Evolutionary conservation across 2,329 filamentous ascomycete species (phyloP).

Genomic region (Aquanectria penicillioides): DNA sequence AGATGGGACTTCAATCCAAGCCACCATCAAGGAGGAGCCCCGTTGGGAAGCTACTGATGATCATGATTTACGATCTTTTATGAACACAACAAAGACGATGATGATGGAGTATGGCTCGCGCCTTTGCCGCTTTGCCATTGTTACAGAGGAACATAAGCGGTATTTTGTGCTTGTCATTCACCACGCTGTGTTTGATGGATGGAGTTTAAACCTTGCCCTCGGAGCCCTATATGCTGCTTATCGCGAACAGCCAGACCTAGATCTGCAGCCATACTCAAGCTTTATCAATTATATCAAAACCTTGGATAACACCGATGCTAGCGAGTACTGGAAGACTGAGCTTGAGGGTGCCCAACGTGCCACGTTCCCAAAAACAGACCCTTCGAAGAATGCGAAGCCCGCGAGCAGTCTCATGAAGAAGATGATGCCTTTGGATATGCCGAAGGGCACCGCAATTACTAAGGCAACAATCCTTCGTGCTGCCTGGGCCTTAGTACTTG

Average conservation of each 20-base stretch:
- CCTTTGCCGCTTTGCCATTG: not conserved
- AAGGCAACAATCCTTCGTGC: constrained; percentile 42
- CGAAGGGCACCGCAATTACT: constrained; percentile 10
- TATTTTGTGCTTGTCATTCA: not conserved
- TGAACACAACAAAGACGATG: not conserved
- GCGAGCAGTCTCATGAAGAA: constrained; percentile 54
- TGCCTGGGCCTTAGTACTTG: constrained; percentile 61
- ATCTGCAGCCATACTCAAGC: not conserved
- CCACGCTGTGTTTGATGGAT: constrained; percentile 3
- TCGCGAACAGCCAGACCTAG: not conserved
- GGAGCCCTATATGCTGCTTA: not conserved
- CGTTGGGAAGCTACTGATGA: not conserved
- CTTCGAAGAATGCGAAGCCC: not conserved
- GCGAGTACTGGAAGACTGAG: not conserved
- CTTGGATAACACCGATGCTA: not conserved
- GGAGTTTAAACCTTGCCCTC: constrained; percentile 2
- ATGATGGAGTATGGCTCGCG: constrained; percentile 3
- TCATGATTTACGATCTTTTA: not conserved
- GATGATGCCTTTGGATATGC: constrained; percentile 50
- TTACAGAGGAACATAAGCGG: not conserved
- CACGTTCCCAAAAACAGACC: not conserved
- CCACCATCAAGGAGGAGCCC: not conserved
- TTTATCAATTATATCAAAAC: constrained; percentile 1
- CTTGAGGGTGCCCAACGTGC: not conserved
- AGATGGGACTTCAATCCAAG: not conserved